Conservation (phyloP, 2,329 filamentous ascomycete species). For the Metarhizium anisopliae region DNA sequence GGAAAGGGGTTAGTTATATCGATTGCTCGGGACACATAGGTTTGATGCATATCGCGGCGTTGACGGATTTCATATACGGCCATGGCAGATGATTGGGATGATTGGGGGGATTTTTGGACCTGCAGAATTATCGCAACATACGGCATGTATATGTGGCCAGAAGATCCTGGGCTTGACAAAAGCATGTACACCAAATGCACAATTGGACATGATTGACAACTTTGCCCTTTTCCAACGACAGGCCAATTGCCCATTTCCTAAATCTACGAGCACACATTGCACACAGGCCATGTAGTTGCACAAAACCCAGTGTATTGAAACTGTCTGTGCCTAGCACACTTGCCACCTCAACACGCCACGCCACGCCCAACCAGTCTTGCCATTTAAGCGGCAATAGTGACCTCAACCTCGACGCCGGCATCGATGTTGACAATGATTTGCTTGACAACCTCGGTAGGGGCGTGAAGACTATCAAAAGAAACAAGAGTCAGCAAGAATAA, state of each 20-base stretch:
- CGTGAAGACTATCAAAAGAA: conserved; percentile 59
- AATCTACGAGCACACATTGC: not conserved
- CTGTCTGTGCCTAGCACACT: not conserved
- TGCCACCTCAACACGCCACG: no score
- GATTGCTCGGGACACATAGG: not conserved
- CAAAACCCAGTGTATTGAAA: conserved; percentile 3
- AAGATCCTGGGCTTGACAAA: no score
- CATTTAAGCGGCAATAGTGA: conserved; percentile 75
- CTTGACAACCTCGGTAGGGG: conserved; percentile 96
- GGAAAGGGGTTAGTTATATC: not conserved
- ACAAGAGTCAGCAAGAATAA: conserved; percentile 11
- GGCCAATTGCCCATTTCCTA: no score
- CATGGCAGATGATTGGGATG: not conserved
- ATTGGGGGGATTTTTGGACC: not conserved
- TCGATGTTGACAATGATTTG: conserved; percentile 95
- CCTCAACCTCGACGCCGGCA: conserved; percentile 87
- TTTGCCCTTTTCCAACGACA: no score
- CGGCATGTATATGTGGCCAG: no score
- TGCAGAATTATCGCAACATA: no score
- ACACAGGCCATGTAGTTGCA: not conserved
- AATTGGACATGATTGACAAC: no score
- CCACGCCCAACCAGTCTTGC: not conserved
- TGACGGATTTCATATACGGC: not conserved
- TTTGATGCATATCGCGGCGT: conserved; percentile 6
- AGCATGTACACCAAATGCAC: no score